A percentile compares a stretch with the other conserved stretches of the same genome.
These are phyloP conservation scores for Diaporthe sp. DNA, from an alignment of 2,329 filamentous ascomycete genomes.

Conservation along the genomic window DNA sequence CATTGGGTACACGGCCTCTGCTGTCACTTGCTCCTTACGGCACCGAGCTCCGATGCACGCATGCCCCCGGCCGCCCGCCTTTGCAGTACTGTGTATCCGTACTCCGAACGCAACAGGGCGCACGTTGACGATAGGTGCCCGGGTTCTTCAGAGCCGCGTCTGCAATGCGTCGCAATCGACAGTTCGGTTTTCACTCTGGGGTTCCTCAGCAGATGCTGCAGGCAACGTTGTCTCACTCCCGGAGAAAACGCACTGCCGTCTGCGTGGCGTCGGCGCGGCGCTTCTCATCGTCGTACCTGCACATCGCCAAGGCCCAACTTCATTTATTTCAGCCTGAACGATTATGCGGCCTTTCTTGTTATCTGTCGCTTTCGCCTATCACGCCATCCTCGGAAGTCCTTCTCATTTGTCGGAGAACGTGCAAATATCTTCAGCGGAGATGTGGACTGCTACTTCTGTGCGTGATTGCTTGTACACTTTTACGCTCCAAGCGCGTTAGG, in stretches of 20 bases:
- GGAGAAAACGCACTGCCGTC: not conserved
- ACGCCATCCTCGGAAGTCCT: not conserved
- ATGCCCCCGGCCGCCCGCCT: not conserved
- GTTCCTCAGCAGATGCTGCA: not conserved
- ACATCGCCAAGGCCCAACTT: conserved; percentile 12
- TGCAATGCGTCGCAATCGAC: not conserved
- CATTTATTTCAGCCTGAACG: conserved; percentile 15
- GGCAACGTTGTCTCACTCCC: not conserved
- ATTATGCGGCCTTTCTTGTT: conserved; percentile 21
- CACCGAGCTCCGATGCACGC: conserved; percentile 27
- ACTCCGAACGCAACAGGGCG: not conserved
- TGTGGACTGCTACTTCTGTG: not conserved
- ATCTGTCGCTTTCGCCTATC: not conserved
- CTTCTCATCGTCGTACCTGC: conserved; percentile 19
- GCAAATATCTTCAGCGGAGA: not conserved
- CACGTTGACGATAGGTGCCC: not conserved
- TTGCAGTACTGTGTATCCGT: not conserved
- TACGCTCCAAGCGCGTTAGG: not conserved
- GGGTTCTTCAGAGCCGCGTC: not conserved
- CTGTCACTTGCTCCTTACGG: conserved; percentile 25
- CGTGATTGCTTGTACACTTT: not conserved
- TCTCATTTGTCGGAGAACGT: not conserved
- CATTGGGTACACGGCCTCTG: not conserved
- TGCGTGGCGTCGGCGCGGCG: conserved; percentile 15
- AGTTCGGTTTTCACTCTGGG: not conserved